Evolutionary conservation across 345 rosid genomes (phyloP), one percentile per base, ranked within the genome.

Genomic region (Draba incana): DNA sequence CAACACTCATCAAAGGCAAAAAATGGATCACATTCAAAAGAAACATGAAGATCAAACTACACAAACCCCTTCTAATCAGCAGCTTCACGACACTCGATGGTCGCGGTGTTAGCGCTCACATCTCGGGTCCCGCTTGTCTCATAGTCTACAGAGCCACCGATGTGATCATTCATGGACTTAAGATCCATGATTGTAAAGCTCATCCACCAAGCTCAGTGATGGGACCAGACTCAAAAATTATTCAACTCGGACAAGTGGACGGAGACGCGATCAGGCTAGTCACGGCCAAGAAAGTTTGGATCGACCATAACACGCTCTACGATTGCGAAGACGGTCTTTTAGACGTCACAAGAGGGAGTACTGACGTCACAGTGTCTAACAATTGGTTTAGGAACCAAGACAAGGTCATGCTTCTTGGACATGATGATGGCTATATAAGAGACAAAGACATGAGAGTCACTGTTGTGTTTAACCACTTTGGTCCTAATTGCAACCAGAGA

Each of bases 401-500:
- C 77, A 89, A 92, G 80, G 97, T 89, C 45, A 88, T 89, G 97
- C 91, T 89, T 46, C 86, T 88, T 0, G 88, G 92, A 4, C 92
- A 92, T 28, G 91, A 88, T 53, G 92, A 89, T 53, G 92, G 86
- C 4, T 82, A 65, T 69, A 9, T 61, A 9, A 74, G 84, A 37
- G 91, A 89, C 71, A 80, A 61, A 75, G 76, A 80, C 58, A 88
- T 86, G 92, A 89, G 79, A 74, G 92, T 73, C 12, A 89, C 90
- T 5, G 81, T 89, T 43, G 79, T 77, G 10, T 83, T 83, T 78
- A 92, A 84, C 71, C 93, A 86, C 75, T 90, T 92, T 35, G 92
- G 96, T 38, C 97, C 93, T 12, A 82, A 90, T 16, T 90, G 97
- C 77, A 88, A 92, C 79, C 88, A 86, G 53, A 77, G 92, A 15